Evolutionary conservation across 148 eudicot genomes (phyloP), one percentile per base, ranked within the genome.

Genomic region (Polygonum aviculare): DNA sequence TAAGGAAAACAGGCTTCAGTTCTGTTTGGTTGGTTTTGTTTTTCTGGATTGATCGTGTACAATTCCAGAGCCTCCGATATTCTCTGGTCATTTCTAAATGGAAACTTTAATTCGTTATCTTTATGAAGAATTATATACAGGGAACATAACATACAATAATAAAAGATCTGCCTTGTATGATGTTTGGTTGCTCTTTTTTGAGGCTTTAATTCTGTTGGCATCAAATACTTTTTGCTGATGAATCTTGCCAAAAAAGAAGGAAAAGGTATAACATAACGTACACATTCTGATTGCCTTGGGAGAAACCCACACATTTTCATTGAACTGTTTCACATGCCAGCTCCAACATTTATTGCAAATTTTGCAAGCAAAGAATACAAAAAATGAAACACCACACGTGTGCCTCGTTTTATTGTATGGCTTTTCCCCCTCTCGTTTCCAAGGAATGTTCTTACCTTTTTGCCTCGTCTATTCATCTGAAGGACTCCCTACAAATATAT

Each of bases 391-490:
- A 67, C 72, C 72, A 67, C 44, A 36, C 38, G 72, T 5, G 38
- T 35, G 72, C 72, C 72, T 67, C 38, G 16, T 67, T 67, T 67
- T 38, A 36, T 60, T 2, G 14, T 60, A 5, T 60, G 38, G 38
- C 69, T 60, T 60, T 18, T 4, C n/a, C 55, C 50, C n/a, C n/a
- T 16, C 55, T 55, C 62, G 7, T 59, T 36, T 36, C 71, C 44
- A 65, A 33, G 71, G 71, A 65, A 65, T 65, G 71, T 65, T 65
- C 71, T 65, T 65, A 35, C 44, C 71, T n/a, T 65, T 51, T 51
- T 36, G 8, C 40, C 44, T 4, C 18, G 14, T 60, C 67, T 60
- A 21, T 60, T 54, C 8, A 22, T 21, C 35, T 60, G 67, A 14
- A 12, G 44, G 39, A 45, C 72, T 67, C 72, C 72, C 40, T 35